These are phyloP conservation scores for Xylaria sp. DNA, from an alignment of 2,329 filamentous ascomycete species.

Conservation along the genomic window DNA sequence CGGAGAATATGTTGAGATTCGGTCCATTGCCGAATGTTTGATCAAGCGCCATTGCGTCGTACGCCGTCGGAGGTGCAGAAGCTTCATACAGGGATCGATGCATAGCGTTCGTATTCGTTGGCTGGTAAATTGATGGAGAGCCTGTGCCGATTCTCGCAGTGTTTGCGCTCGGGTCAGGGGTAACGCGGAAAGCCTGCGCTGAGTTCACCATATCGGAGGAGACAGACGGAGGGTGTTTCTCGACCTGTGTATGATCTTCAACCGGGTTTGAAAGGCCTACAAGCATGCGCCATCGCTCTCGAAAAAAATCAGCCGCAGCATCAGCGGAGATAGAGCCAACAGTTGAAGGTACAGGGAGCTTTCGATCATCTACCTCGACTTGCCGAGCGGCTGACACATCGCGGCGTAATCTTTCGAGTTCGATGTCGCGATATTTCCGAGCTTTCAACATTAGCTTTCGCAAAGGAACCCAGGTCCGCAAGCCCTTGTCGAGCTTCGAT, in stretches of 20 bases:
- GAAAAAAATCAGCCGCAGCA: slow-evolving; percentile 42
- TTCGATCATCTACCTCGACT: slow-evolving; percentile 47
- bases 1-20: slow-evolving; percentile 11
- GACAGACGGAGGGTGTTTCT: not conserved
- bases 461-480: slow-evolving; percentile 55
- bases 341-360: slow-evolving; percentile 45
- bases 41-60: slow-evolving; percentile 10
- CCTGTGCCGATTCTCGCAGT: not conserved
- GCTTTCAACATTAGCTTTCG: slow-evolving; percentile 53
- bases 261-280: slow-evolving; percentile 30
- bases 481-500: slow-evolving; percentile 43
- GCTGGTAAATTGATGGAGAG: not conserved
- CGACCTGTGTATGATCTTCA: not conserved
- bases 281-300: slow-evolving; percentile 49
- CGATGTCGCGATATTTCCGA: slow-evolving; percentile 50
- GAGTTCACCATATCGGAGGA: not conserved
- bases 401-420: slow-evolving; percentile 49
- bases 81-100: not conserved
- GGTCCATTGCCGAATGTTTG: not conserved
- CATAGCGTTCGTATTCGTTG: not conserved
- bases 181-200: not conserved
- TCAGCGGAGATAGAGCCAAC: slow-evolving; percentile 44
- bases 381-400: slow-evolving; percentile 42
- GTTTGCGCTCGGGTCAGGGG: not conserved
- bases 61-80: not conserved